These are phyloP conservation scores for Phytomonas serpens DNA, from an alignment of 208 protist species.

Conservation along the genomic window DNA sequence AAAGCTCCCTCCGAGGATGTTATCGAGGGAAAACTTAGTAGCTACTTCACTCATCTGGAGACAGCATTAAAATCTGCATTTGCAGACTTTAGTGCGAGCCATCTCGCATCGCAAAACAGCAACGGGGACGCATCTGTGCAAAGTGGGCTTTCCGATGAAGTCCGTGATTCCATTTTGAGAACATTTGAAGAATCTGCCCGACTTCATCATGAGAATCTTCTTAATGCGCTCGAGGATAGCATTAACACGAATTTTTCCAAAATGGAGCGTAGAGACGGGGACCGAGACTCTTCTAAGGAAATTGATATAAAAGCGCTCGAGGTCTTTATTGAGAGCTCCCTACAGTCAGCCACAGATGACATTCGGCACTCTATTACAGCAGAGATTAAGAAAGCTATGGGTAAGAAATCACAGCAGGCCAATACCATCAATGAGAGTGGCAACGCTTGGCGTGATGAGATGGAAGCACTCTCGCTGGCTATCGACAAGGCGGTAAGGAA, in stretches of 20 bases:
- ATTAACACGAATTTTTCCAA: conserved; percentile 2
- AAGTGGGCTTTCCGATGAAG: neutral
- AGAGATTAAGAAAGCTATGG: conserved; percentile 37
- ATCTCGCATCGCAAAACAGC: neutral
- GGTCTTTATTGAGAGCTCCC: conserved; percentile 38
- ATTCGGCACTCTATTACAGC: conserved; percentile 30
- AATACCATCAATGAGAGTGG: neutral
- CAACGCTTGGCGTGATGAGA: conserved; percentile 8
- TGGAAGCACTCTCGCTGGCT: conserved; percentile 12
- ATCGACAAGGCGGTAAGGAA: conserved; percentile 17
- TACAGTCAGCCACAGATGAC: conserved; percentile 42
- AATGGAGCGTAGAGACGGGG: neutral
- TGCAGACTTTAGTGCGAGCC: neutral
- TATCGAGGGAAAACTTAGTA: conserved; percentile 11
- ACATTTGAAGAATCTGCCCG: neutral
- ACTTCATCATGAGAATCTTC: neutral
- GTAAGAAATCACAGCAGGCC: neutral
- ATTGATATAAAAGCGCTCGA: conserved; percentile 18
- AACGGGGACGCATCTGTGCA: neutral
- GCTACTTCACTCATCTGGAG: conserved; percentile 14
- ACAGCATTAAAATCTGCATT: neutral
- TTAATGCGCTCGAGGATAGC: conserved; percentile 3
- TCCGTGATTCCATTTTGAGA: neutral
- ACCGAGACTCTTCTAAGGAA: neutral
- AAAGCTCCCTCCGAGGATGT: neutral